Conservation (phyloP, 805 yeast genomes). For the Sugiyamaella americana region DNA sequence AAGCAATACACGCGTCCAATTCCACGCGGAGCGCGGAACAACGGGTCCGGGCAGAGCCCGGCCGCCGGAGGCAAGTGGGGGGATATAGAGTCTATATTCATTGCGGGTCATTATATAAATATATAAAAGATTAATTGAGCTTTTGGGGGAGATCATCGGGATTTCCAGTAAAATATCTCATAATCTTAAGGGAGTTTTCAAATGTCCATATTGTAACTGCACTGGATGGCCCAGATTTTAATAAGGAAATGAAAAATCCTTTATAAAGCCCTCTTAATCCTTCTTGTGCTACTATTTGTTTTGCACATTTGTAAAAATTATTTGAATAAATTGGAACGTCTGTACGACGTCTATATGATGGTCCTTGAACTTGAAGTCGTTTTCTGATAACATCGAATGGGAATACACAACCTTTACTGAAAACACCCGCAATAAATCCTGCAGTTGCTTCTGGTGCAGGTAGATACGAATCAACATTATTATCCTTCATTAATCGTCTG, state of each 20-base stretch:
- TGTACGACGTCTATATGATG: conserved; percentile 19
- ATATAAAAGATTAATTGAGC: neutral
- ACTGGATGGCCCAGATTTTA: conserved; percentile 69
- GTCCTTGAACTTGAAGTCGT: conserved; percentile 59
- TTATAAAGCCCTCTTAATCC: conserved; percentile 67
- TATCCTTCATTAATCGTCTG: conserved; percentile 30
- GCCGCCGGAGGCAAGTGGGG: too few relatives aligned
- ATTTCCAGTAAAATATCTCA: conserved; percentile 9
- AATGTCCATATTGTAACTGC: conserved; percentile 64
- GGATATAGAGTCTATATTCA: conserved; percentile 8
- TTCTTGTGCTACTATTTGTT: conserved; percentile 43
- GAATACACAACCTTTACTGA: conserved; percentile 67
- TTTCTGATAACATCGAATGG: conserved; percentile 83
- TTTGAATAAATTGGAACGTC: conserved; percentile 23
- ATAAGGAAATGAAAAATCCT: conserved; percentile 63
- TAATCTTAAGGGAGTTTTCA: conserved; percentile 33
- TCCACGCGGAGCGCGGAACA: too few relatives aligned
- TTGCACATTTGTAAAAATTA: conserved; percentile 26
- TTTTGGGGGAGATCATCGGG: neutral
- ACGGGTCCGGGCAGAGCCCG: too few relatives aligned
- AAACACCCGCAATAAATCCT: conserved; percentile 69
- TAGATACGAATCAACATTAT: conserved; percentile 14
- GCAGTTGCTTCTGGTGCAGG: conserved; percentile 45
- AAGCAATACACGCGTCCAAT: too few relatives aligned
- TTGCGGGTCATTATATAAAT: neutral